Evolutionary conservation across 2,329 filamentous ascomycete genomes (phyloP).

Genomic region (Arachnopeziza araneosa): DNA sequence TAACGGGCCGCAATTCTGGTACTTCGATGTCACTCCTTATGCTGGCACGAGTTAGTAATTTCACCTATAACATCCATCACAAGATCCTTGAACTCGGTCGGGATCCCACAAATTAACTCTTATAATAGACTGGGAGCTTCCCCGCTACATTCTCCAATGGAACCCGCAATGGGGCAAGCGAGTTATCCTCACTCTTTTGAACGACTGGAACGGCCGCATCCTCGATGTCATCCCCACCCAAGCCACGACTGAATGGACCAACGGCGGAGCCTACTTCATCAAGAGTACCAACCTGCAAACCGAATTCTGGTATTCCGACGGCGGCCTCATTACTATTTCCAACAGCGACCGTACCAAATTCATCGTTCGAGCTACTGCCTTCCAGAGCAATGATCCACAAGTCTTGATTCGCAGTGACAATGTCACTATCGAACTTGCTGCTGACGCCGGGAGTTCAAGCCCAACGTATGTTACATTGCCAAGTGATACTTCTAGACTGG

Average conservation of each 20-base stretch:
- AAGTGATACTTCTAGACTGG: background rate
- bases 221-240: background rate
- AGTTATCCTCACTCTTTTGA: constrained; percentile 1
- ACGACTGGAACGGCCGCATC: constrained; percentile 2
- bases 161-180: constrained; percentile 1
- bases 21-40: constrained; percentile 2
- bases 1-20: constrained; percentile 7
- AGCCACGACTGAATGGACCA: constrained; percentile 6
- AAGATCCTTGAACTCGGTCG: background rate
- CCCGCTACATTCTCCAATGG: constrained; percentile 1
- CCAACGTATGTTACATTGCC: background rate
- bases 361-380: background rate
- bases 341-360: constrained; percentile 5
- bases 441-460: background rate
- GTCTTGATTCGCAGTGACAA: constrained; percentile 2
- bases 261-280: constrained; percentile 6
- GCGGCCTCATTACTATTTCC: background rate
- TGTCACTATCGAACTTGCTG: constrained; percentile 3
- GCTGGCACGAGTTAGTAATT: constrained; percentile 1
- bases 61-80: background rate
- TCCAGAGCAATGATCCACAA: background rate
- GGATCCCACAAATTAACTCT: background rate
- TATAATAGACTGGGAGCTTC: constrained; percentile 3
- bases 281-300: constrained; percentile 1
- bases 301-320: constrained; percentile 2